phyloP scores from a whole-genome alignment of 176 grass and related monocot species.

The Hyparrhenia diplandra region DNA sequence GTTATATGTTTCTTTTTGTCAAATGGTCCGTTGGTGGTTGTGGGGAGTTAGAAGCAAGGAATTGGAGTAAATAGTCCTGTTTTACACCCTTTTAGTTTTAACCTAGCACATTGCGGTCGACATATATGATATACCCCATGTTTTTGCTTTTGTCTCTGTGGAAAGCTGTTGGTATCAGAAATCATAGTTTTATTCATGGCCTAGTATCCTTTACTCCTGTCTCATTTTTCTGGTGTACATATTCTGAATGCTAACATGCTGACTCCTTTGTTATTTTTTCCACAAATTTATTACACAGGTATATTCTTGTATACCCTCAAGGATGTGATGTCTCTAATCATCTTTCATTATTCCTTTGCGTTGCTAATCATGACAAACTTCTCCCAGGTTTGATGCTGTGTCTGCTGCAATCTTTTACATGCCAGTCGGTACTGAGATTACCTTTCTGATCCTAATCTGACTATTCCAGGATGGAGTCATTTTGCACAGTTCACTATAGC shows the following conservation, averaged over 20 bases:
- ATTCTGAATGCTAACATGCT: background rate
- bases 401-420: constrained; percentile 14
- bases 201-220: background rate
- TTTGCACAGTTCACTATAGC: constrained; percentile 99
- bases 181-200: background rate
- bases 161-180: background rate
- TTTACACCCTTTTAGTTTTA: constrained; percentile 16
- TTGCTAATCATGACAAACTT: constrained; percentile 95
- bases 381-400: constrained; percentile 76
- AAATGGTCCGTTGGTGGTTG: background rate
- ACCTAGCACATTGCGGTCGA: background rate
- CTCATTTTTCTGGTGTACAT: constrained; percentile 18
- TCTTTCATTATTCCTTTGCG: constrained; percentile 87
- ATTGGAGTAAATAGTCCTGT: constrained; percentile 2
- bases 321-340: constrained; percentile 98
- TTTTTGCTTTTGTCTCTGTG: background rate
- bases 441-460: constrained; percentile 15
- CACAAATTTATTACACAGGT: constrained; percentile 59
- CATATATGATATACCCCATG: background rate
- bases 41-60: background rate
- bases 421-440: background rate
- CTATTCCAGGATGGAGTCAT: constrained; percentile 85
- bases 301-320: constrained; percentile 96
- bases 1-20: constrained; percentile 7
- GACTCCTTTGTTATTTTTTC: background rate